phyloP scores from a whole-genome alignment of 805 yeast genomes.

The Cyberlindnera lachancei region DNA sequence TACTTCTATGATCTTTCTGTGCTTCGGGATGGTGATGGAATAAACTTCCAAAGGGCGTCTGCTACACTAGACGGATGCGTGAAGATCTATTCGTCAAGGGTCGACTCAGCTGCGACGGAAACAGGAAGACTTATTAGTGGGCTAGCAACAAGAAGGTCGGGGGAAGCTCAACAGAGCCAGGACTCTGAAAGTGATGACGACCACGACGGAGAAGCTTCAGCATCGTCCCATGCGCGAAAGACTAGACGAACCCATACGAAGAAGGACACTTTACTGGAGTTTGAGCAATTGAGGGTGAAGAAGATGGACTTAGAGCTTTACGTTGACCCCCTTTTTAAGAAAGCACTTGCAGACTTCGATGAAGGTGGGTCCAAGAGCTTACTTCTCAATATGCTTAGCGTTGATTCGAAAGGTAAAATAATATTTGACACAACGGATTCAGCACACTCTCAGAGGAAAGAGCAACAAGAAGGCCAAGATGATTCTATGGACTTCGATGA shows the following conservation, averaged over 20 bases:
- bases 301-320: slow-evolving; percentile 56
- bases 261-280: slow-evolving; percentile 44
- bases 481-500: slow-evolving; percentile 20
- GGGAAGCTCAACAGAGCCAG: slow-evolving; percentile 17
- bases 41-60: slow-evolving; percentile 85
- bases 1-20: slow-evolving; percentile 80
- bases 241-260: slow-evolving; percentile 14
- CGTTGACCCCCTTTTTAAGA: slow-evolving; percentile 67
- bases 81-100: slow-evolving; percentile 82
- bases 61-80: slow-evolving; percentile 93
- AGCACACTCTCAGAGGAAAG: slow-evolving; percentile 9
- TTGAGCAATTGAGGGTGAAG: slow-evolving; percentile 42
- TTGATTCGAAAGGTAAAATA: slow-evolving; percentile 46
- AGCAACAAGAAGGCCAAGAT: slow-evolving; percentile 6
- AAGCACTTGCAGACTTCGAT: slow-evolving; percentile 66
- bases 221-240: slow-evolving; percentile 2
- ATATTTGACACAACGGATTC: slow-evolving; percentile 52
- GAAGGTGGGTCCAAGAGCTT: slow-evolving; percentile 76
- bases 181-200: slow-evolving; percentile 19
- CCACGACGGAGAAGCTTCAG: slow-evolving; percentile 3
- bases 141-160: slow-evolving; percentile 35
- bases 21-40: slow-evolving; percentile 62
- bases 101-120: slow-evolving; percentile 89
- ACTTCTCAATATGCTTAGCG: slow-evolving; percentile 50
- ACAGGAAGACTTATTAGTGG: slow-evolving; percentile 81